These are phyloP conservation scores for Komagataella pastoris DNA, from an alignment of 805 yeast species.

Conservation along the genomic window DNA sequence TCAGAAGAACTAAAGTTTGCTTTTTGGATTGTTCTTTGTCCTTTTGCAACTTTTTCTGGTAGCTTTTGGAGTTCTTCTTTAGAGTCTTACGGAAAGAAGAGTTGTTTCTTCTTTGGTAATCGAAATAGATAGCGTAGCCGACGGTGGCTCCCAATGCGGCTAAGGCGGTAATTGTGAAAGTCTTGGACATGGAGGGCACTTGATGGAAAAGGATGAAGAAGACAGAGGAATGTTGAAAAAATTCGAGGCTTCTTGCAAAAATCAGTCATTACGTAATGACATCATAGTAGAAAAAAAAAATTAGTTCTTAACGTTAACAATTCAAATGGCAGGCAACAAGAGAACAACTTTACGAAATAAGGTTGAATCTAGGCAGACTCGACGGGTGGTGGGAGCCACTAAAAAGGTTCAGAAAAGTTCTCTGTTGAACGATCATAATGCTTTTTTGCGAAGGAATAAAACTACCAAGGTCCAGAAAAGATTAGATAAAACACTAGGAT, in stretches of 20 bases:
- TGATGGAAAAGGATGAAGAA: conserved; percentile 50
- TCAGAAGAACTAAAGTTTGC: conserved; percentile 45
- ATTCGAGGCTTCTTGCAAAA: background rate
- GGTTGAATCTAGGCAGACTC: background rate
- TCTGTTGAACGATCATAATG: background rate
- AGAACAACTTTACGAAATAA: background rate
- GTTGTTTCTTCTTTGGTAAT: conserved; percentile 77
- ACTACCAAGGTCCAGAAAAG: background rate
- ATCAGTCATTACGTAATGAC: background rate
- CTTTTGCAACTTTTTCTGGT: conserved; percentile 41
- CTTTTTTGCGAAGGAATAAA: background rate
- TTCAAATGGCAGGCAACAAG: background rate
- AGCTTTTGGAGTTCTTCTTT: conserved; percentile 48
- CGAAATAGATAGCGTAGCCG: conserved; percentile 83
- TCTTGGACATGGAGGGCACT: conserved; percentile 37
- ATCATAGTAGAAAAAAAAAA: background rate
- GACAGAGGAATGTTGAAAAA: conserved; percentile 11
- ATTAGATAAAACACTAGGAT: background rate
- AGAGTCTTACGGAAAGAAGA: conserved; percentile 71
- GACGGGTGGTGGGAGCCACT: background rate
- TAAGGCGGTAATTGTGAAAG: conserved; percentile 18
- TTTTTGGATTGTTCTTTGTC: conserved; percentile 45
- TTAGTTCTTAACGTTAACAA: no score
- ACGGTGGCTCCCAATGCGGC: conserved; percentile 38
- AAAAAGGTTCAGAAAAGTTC: background rate